Evolutionary conservation across 2,329 filamentous ascomycete species (phyloP).

Genomic region (Lojkania enalia): DNA sequence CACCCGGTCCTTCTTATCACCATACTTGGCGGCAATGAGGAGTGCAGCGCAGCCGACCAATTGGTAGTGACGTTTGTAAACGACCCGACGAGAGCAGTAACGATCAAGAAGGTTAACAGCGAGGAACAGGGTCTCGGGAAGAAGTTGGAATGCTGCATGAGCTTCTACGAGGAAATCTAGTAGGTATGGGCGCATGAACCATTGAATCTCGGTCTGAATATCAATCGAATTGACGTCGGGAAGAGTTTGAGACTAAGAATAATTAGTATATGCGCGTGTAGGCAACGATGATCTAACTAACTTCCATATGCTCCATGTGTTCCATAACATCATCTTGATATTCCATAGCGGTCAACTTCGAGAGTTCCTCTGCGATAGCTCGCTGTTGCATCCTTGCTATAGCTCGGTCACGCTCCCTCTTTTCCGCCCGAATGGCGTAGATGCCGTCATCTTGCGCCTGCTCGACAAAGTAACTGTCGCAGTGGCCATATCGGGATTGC

Average conservation of each 20-base stretch:
- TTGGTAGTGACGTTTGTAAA: constrained; percentile 99
- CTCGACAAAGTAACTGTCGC: constrained; percentile 71
- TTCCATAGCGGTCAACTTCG: constrained; percentile 80
- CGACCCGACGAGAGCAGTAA: constrained; percentile 96
- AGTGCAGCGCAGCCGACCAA: constrained; percentile 94
- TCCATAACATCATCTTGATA: constrained; percentile 92
- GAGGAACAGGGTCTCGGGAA: constrained; percentile 93
- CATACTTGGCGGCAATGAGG: constrained; percentile 96
- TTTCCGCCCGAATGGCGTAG: constrained; percentile 62
- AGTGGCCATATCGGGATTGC: constrained; percentile 62
- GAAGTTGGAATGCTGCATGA: constrained; percentile 88
- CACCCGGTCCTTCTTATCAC: constrained; percentile 98
- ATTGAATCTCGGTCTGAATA: constrained; percentile 98
- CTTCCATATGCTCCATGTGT: constrained; percentile 96
- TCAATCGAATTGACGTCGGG: constrained; percentile 97
- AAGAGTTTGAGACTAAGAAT: constrained; percentile 72
- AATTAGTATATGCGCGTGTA: too few relatives aligned
- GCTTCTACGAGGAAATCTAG: constrained; percentile 98
- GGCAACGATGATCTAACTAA: too few relatives aligned
- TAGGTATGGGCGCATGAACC: constrained; percentile 98
- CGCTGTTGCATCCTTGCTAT: constrained; percentile 83
- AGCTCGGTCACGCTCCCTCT: constrained; percentile 76
- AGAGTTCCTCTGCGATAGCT: constrained; percentile 86
- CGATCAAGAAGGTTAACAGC: constrained; percentile 95
- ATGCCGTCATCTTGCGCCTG: constrained; percentile 56